Conservation (phyloP, 2,329 filamentous ascomycete genomes). For the Hymenoscyphus linearis region DNA sequence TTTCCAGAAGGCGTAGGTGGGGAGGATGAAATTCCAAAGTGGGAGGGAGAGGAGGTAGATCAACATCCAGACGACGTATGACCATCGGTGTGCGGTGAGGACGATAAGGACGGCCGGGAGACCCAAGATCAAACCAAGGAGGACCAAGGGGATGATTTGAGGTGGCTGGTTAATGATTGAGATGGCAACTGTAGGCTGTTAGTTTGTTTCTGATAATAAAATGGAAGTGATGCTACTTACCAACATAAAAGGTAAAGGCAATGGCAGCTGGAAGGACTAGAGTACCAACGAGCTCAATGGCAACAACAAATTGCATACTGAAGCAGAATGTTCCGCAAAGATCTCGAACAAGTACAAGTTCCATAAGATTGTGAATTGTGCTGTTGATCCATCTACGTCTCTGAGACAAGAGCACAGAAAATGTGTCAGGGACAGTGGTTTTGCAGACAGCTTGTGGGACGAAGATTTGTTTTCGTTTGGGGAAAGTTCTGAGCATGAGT, state of each 20-base stretch:
- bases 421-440: conserved; percentile 89
- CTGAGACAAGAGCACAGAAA: conserved; percentile 88
- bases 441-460: conserved; percentile 98
- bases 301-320: conserved; percentile 98
- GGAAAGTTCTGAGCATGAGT: conserved; percentile 97
- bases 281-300: conserved; percentile 90
- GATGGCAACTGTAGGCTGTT: conserved; percentile 59
- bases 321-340: conserved; percentile 99
- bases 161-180: conserved; percentile 73
- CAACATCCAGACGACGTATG: conserved; percentile 93
- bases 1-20: conserved; percentile 96
- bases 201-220: conserved; percentile 8
- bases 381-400: conserved; percentile 98
- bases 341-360: conserved; percentile 89
- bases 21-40: conserved; percentile 95
- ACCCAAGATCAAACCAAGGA: conserved; percentile 86
- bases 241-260: conserved; percentile 92
- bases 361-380: conserved; percentile 97
- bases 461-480: conserved; percentile 98
- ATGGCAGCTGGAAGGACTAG: conserved; percentile 94
- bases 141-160: conserved; percentile 84
- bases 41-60: conserved; percentile 92
- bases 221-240: conserved; percentile 47
- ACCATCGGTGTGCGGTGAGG: conserved; percentile 85
- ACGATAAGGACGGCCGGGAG: conserved; percentile 88